Evolutionary conservation across 176 grass and related monocot species (phyloP).

Genomic region (Pontederia crassipes): DNA sequence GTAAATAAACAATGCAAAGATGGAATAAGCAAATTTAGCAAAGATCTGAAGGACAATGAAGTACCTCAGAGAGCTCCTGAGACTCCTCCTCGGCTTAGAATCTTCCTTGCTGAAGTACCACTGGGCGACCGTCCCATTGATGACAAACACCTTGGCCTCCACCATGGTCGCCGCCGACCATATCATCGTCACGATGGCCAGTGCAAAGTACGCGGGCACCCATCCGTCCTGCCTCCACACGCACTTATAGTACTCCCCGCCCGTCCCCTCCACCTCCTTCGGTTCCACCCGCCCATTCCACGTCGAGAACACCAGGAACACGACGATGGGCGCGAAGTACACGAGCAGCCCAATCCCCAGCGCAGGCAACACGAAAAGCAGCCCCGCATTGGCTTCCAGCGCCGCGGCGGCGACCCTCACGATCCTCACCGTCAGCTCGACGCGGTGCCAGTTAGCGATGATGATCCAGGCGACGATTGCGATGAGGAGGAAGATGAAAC

Average conservation of each 20-base stretch:
- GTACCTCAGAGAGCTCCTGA: conserved; percentile 40
- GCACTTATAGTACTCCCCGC: conserved; percentile 22
- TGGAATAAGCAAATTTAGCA: background rate
- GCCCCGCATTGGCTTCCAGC: conserved; percentile 20
- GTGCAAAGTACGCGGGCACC: conserved; percentile 33
- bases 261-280: conserved; percentile 5
- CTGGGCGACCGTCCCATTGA: conserved; percentile 31
- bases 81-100: conserved; percentile 27
- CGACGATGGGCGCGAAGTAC: conserved; percentile 30
- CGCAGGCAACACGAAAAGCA: conserved; percentile 25
- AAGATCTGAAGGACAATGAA: background rate
- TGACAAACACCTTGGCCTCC: conserved; percentile 37
- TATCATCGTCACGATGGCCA: conserved; percentile 31
- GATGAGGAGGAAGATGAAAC: conserved; percentile 35
- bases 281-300: conserved; percentile 38
- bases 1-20: too few relatives aligned
- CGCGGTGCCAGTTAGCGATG: conserved; percentile 31
- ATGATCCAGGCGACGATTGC: conserved; percentile 33
- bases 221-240: conserved; percentile 36
- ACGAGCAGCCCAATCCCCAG: conserved; percentile 20
- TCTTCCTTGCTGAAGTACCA: conserved; percentile 40
- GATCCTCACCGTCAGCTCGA: conserved; percentile 35
- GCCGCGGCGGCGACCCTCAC: conserved; percentile 26
- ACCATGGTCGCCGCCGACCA: conserved; percentile 40
- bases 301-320: conserved; percentile 37